Percentiles rank a stretch among this genome's conserved stretches.
phyloP scores from a whole-genome alignment of 352 stramenopile species.

The Globisporangium paroecandrum region DNA sequence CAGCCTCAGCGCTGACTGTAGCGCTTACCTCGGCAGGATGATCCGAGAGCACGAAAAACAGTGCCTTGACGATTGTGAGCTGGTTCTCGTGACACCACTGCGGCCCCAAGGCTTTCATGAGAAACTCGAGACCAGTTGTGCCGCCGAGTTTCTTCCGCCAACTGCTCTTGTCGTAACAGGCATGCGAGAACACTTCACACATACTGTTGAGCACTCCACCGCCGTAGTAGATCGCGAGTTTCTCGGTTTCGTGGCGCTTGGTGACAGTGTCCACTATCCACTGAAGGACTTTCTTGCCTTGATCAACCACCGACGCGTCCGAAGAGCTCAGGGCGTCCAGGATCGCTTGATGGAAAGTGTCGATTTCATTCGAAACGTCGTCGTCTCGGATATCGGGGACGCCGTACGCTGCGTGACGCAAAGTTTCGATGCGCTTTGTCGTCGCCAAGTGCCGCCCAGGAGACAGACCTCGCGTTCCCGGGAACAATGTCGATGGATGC shows the following conservation, averaged over 20 bases:
- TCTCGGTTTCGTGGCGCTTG: slow-evolving; percentile 30
- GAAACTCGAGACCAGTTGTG: slow-evolving; percentile 57
- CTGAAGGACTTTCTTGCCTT: slow-evolving; percentile 43
- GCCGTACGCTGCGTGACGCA: slow-evolving; percentile 73
- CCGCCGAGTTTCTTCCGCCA: slow-evolving; percentile 84
- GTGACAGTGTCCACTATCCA: slow-evolving; percentile 54
- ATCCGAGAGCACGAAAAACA: slow-evolving; percentile 87
- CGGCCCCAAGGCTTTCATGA: slow-evolving; percentile 61
- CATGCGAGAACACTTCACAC: slow-evolving; percentile 79
- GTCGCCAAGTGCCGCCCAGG: slow-evolving; percentile 76
- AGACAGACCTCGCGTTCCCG: slow-evolving; percentile 73
- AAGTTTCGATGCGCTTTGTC: slow-evolving; percentile 72
- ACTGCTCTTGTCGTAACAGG: slow-evolving; percentile 83
- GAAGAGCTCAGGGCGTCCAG: slow-evolving; percentile 63
- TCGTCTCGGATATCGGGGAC: slow-evolving; percentile 51
- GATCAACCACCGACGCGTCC: slow-evolving; percentile 53
- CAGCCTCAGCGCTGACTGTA: slow-evolving; percentile 70
- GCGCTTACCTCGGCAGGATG: slow-evolving; percentile 81
- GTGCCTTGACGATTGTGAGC: slow-evolving; percentile 72
- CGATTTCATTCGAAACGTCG: slow-evolving; percentile 56
- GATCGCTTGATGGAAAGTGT: slow-evolving; percentile 59
- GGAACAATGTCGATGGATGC: slow-evolving; percentile 67
- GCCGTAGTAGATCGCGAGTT: slow-evolving; percentile 43
- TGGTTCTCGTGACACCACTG: slow-evolving; percentile 88
- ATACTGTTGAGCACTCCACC: slow-evolving; percentile 74